A percentile compares a stretch with the other conserved stretches of the same genome.
phyloP scores from a whole-genome alignment of 2,329 filamentous ascomycete species.

The Alternaria tenuissima region DNA sequence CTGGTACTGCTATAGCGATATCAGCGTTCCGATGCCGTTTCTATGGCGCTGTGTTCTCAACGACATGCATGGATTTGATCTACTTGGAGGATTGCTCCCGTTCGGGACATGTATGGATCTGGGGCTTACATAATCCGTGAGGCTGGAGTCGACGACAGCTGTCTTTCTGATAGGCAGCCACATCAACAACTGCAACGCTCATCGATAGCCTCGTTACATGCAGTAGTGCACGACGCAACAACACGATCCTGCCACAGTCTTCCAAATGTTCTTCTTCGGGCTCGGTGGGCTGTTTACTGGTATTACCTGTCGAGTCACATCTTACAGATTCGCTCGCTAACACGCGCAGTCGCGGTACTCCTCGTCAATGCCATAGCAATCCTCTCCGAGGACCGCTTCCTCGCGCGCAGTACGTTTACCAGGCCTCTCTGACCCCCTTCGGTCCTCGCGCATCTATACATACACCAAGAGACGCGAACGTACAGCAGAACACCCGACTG shows the following conservation, averaged over 20 bases:
- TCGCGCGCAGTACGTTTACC: conserved; percentile 72
- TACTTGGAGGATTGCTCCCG: not conserved
- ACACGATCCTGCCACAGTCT: not conserved
- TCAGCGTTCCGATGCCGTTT: not conserved
- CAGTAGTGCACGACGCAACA: not conserved
- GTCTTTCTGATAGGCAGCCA: conserved; percentile 30
- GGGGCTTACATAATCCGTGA: conserved; percentile 15
- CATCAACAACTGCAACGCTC: conserved; percentile 7
- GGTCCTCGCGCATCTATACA: not conserved
- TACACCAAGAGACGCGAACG: conserved; percentile 8
- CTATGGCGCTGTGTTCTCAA: not conserved
- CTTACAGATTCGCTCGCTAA: conserved; percentile 22
- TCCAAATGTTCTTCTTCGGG: conserved; percentile 72
- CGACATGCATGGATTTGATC: not conserved
- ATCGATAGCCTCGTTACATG: not conserved
- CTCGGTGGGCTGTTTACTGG: conserved; percentile 78
- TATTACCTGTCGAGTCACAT: conserved; percentile 43
- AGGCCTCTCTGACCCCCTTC: not conserved
- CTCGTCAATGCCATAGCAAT: conserved; percentile 93
- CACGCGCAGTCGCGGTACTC: conserved; percentile 74
- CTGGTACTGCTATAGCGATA: not conserved
- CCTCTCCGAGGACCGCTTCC: conserved; percentile 93
- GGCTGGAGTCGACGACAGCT: conserved; percentile 28
- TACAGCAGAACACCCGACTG: conserved; percentile 8
- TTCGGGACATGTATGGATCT: not conserved